Percentiles rank a stretch among this genome's conserved stretches.
Conservation (phyloP, 805 yeast species). For the Candida dajiaensis region DNA sequence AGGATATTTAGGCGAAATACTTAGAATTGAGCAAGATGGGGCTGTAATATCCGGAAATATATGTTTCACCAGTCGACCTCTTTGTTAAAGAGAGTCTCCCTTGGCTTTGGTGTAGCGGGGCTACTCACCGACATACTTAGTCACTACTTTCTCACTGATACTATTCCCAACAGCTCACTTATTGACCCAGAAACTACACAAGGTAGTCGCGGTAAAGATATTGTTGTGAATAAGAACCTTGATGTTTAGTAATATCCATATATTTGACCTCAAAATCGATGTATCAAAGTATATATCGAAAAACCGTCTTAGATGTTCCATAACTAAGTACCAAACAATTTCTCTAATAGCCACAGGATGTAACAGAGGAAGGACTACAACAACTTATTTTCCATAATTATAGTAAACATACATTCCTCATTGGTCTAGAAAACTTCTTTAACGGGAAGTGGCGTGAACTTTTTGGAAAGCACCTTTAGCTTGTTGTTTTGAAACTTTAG, state of each 20-base stretch:
- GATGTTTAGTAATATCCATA: too few species aligned
- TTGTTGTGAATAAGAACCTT: too few species aligned
- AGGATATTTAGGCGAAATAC: too few species aligned
- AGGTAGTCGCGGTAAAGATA: too few species aligned
- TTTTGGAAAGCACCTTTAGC: slow-evolving; percentile 98
- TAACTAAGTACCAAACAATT: too few species aligned
- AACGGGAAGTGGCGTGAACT: slow-evolving; percentile 96
- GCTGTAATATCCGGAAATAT: too few species aligned
- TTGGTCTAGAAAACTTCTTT: slow-evolving; percentile 27
- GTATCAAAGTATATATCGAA: too few species aligned
- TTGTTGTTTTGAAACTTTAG: slow-evolving; percentile 88
- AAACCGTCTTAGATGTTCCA: too few species aligned
- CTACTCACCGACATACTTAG: slow-evolving; percentile 38
- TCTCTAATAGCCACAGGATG: not conserved
- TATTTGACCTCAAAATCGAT: too few species aligned
- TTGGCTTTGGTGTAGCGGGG: slow-evolving; percentile 58
- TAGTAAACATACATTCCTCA: slow-evolving; percentile 11
- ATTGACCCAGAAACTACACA: slow-evolving; percentile 46
- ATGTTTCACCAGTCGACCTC: too few species aligned
- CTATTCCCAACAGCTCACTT: slow-evolving; percentile 55
- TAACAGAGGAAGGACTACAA: not conserved
- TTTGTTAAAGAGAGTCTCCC: slow-evolving; percentile 52
- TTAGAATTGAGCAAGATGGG: too few species aligned
- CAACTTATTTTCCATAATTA: not conserved
- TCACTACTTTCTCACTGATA: slow-evolving; percentile 37